A percentile compares a stretch with the other conserved stretches of the same genome.
phyloP scores from a whole-genome alignment of 2,329 filamentous ascomycete genomes.

The Aspergillus brunneoviolaceus region DNA sequence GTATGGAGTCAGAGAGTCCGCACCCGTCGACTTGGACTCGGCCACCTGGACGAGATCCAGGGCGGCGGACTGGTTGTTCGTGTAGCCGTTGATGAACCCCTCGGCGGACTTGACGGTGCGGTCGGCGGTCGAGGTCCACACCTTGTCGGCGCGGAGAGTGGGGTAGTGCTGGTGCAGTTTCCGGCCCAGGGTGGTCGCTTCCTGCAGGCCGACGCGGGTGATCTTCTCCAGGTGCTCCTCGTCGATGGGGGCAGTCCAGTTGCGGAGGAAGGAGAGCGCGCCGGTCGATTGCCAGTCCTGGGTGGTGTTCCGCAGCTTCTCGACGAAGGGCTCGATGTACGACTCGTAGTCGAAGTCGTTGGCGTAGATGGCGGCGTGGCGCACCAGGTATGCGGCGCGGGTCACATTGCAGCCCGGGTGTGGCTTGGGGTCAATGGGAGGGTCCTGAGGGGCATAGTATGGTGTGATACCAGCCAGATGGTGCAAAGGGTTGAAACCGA shows the following conservation, averaged over 20 bases:
- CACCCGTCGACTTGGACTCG: slow-evolving; percentile 58
- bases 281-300: slow-evolving; percentile 59
- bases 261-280: slow-evolving; percentile 55
- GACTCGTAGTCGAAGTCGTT: slow-evolving; percentile 60
- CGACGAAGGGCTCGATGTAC: slow-evolving; percentile 57
- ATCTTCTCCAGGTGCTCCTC: slow-evolving; percentile 57
- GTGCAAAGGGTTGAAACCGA: slow-evolving; percentile 53
- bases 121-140: slow-evolving; percentile 65
- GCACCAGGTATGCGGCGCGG: slow-evolving; percentile 56
- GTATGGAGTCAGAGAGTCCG: slow-evolving; percentile 64
- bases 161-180: slow-evolving; percentile 61
- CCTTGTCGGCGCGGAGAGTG: slow-evolving; percentile 52
- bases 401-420: slow-evolving; percentile 54
- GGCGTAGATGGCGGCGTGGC: slow-evolving; percentile 61
- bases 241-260: slow-evolving; percentile 59
- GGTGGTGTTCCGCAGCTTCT: slow-evolving; percentile 60
- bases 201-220: slow-evolving; percentile 60
- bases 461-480: slow-evolving; percentile 58
- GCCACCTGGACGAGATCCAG: slow-evolving; percentile 58
- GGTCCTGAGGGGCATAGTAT: slow-evolving; percentile 58
- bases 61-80: slow-evolving; percentile 49
- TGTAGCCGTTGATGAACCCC: slow-evolving; percentile 58
- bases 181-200: slow-evolving; percentile 60
- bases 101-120: slow-evolving; percentile 59
- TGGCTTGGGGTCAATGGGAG: slow-evolving; percentile 44